A percentile compares a stretch with the other conserved stretches of the same genome.
Evolutionary conservation across 805 yeast genomes (phyloP).

Genomic region (Yarrowia sp.): DNA sequence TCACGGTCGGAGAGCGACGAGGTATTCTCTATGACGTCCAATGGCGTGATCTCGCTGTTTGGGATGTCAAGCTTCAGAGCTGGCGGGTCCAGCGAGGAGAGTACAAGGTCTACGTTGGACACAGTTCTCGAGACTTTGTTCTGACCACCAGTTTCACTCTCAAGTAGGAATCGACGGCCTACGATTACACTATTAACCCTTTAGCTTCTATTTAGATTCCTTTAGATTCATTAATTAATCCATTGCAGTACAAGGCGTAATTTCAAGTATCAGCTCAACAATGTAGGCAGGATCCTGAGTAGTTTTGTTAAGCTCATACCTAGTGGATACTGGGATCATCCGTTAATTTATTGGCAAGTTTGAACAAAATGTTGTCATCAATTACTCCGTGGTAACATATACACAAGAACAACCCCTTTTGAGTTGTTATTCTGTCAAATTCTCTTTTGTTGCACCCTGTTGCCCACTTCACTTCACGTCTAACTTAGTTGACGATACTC

Average conservation of each 20-base stretch:
- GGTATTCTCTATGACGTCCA: constrained; percentile 55
- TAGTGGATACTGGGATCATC: too few species aligned
- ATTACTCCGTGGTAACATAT: too few species aligned
- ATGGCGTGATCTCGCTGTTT: constrained; percentile 62
- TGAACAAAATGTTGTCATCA: too few species aligned
- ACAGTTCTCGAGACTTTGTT: constrained; percentile 45
- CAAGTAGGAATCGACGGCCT: background rate
- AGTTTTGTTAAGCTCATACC: too few species aligned
- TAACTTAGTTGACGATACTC: constrained; percentile 4
- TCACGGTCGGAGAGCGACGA: constrained; percentile 54
- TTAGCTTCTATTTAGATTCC: constrained; percentile 16
- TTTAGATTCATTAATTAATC: constrained; percentile 23
- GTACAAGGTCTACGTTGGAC: constrained; percentile 60
- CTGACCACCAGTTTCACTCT: constrained; percentile 36
- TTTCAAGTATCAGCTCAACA: too few species aligned
- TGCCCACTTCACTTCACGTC: background rate
- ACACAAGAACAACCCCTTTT: too few species aligned
- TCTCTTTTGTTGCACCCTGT: too few species aligned
- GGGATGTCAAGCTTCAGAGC: constrained; percentile 63
- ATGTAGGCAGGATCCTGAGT: too few species aligned
- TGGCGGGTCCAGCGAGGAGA: constrained; percentile 66
- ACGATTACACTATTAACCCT: background rate
- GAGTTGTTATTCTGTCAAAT: too few species aligned
- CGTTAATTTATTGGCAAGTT: too few species aligned
- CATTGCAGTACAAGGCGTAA: background rate